Evolutionary conservation across 2,329 filamentous ascomycete genomes (phyloP).

Genomic region (Penicillium sp.): DNA sequence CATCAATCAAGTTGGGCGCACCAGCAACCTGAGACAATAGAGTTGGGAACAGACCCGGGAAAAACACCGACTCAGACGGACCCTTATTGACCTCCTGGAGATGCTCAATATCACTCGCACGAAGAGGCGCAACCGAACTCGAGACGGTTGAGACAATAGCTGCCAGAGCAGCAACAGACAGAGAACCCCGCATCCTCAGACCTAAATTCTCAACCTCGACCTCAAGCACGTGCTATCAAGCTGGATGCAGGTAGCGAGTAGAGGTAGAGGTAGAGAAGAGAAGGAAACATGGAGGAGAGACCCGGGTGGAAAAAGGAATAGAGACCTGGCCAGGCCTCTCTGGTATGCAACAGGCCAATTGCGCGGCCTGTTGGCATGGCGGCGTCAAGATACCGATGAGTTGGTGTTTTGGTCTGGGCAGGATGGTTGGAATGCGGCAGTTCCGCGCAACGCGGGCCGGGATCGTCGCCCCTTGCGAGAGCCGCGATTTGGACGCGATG

Average conservation of each 20-base stretch:
- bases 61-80: neutral
- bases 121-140: constrained; percentile 18
- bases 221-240: constrained; percentile 4
- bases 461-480: constrained; percentile 17
- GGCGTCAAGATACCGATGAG: neutral
- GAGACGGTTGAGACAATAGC: constrained; percentile 14
- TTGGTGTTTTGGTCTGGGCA: neutral
- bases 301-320: neutral
- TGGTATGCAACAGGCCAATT: constrained; percentile 1
- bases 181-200: constrained; percentile 22
- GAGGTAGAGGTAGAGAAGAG: neutral
- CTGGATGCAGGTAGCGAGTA: neutral
- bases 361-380: constrained; percentile 14
- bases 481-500: neutral
- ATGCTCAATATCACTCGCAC: constrained; percentile 3
- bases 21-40: neutral
- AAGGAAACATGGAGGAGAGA: neutral
- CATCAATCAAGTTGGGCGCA: neutral
- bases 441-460: neutral
- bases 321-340: neutral
- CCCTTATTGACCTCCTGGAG: constrained; percentile 2
- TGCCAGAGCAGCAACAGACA: constrained; percentile 17
- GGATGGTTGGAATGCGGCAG: constrained; percentile 17
- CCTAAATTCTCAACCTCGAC: constrained; percentile 11
- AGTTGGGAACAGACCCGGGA: neutral